phyloP scores from a whole-genome alignment of 139 green algal species.

The Yamagishiella unicocca region DNA sequence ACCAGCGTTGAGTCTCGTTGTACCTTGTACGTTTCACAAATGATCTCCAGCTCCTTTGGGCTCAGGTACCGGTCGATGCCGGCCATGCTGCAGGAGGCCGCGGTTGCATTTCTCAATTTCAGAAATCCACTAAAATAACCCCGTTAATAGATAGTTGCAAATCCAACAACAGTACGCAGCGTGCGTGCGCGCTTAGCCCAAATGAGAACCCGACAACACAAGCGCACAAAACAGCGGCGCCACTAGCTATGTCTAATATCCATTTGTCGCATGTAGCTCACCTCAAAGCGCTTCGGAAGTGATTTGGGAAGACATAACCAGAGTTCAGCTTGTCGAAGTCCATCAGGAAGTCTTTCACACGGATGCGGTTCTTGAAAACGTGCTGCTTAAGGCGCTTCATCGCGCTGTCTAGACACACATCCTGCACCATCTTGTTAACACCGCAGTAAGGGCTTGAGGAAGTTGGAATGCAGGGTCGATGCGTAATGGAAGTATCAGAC shows the following conservation, averaged over 20 bases:
- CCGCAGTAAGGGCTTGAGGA: too few relatives aligned
- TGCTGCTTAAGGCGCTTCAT: constrained; percentile 73
- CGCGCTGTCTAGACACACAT: constrained; percentile 47
- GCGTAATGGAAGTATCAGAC: too few relatives aligned
- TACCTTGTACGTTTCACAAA: constrained; percentile 67
- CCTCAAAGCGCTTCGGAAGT: constrained; percentile 73
- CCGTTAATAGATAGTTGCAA: too few relatives aligned
- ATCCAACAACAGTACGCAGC: too few relatives aligned
- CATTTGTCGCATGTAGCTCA: constrained; percentile 7
- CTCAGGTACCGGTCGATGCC: constrained; percentile 72
- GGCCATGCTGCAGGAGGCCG: constrained; percentile 51
- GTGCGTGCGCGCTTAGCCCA: too few relatives aligned
- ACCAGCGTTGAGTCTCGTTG: constrained; percentile 23
- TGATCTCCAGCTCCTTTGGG: constrained; percentile 61
- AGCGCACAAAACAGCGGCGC: too few relatives aligned
- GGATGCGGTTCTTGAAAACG: constrained; percentile 79
- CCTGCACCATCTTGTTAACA: constrained; percentile 1
- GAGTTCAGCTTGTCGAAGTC: constrained; percentile 83
- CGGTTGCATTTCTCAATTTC: neutral
- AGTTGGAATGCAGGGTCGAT: too few relatives aligned
- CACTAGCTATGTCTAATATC: neutral
- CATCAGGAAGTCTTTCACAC: constrained; percentile 75
- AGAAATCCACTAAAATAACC: neutral
- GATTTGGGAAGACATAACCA: constrained; percentile 75
- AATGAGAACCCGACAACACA: too few relatives aligned